Percentiles rank a stretch among this genome's conserved stretches.
Conservation (phyloP, 2,329 filamentous ascomycete species). For the Botryotinia globosa region DNA sequence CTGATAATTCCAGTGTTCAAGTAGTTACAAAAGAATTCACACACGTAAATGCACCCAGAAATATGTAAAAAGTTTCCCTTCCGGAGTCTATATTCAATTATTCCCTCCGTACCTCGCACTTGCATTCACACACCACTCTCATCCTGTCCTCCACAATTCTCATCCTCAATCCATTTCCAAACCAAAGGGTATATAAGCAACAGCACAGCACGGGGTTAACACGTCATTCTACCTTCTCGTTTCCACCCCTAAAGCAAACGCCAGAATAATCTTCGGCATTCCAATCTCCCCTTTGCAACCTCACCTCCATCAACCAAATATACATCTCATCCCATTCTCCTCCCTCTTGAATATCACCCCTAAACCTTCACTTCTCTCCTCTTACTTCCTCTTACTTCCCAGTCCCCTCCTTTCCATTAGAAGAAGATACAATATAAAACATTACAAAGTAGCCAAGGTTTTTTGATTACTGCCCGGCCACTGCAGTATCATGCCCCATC, state of each 20-base stretch:
- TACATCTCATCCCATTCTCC: neutral
- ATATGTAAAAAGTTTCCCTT: conserved; percentile 6
- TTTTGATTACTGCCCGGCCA: neutral
- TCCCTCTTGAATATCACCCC: neutral
- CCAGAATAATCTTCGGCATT: neutral
- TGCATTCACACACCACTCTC: neutral
- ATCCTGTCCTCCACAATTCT: neutral
- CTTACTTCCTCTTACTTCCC: neutral
- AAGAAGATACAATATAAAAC: conserved; percentile 16
- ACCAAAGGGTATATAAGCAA: conserved; percentile 22
- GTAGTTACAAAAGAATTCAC: neutral
- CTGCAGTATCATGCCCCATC: neutral
- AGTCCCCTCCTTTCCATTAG: neutral
- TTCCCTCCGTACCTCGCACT: neutral
- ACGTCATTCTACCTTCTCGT: neutral
- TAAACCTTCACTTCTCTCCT: neutral
- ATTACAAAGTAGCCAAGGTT: conserved; percentile 10
- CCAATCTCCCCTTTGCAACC: neutral
- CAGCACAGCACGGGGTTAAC: conserved; percentile 1
- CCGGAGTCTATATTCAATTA: conserved; percentile 22
- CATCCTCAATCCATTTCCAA: conserved; percentile 4
- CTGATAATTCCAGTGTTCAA: neutral
- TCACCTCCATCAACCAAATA: neutral
- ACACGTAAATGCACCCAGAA: neutral
- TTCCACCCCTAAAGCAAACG: neutral